Percentiles rank a stretch among this genome's conserved stretches.
These are phyloP conservation scores for Begonia loranthoides DNA, from an alignment of 306 rosid genomes.

Conservation along the genomic window DNA sequence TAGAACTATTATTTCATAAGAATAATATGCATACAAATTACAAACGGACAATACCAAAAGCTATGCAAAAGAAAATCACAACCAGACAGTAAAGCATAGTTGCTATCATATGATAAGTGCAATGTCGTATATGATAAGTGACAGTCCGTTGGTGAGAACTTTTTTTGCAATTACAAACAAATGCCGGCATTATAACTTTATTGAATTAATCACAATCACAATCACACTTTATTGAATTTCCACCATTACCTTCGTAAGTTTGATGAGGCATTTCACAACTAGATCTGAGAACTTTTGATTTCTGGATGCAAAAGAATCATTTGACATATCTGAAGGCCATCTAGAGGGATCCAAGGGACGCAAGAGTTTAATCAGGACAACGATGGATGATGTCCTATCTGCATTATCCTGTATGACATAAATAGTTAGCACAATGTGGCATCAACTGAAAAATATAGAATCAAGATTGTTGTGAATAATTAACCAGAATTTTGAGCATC, in stretches of 20 bases:
- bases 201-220: too few relatives aligned
- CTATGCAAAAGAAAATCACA: too few relatives aligned
- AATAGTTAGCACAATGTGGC: background rate
- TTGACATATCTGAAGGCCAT: constrained; percentile 83
- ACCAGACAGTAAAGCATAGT: too few relatives aligned
- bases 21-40: too few relatives aligned
- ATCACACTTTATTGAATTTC: too few relatives aligned
- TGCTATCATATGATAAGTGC: too few relatives aligned
- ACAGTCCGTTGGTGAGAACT: too few relatives aligned
- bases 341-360: constrained; percentile 94
- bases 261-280: constrained; percentile 98
- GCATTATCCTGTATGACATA: constrained; percentile 77
- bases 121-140: too few relatives aligned
- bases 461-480: constrained; percentile 9
- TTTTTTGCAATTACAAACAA: too few relatives aligned
- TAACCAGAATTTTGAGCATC: constrained; percentile 96
- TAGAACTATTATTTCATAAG: too few relatives aligned
- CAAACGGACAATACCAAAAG: too few relatives aligned
- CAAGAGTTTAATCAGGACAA: constrained; percentile 76
- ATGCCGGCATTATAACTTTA: too few relatives aligned
- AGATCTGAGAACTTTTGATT: constrained; percentile 94
- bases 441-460: background rate
- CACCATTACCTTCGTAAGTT: constrained; percentile 74
- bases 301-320: constrained; percentile 76
- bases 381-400: constrained; percentile 91